Percentiles rank a stretch among this genome's conserved stretches.
phyloP scores from a whole-genome alignment of 2,329 filamentous ascomycete genomes.

The Cladophialophora immunda region DNA sequence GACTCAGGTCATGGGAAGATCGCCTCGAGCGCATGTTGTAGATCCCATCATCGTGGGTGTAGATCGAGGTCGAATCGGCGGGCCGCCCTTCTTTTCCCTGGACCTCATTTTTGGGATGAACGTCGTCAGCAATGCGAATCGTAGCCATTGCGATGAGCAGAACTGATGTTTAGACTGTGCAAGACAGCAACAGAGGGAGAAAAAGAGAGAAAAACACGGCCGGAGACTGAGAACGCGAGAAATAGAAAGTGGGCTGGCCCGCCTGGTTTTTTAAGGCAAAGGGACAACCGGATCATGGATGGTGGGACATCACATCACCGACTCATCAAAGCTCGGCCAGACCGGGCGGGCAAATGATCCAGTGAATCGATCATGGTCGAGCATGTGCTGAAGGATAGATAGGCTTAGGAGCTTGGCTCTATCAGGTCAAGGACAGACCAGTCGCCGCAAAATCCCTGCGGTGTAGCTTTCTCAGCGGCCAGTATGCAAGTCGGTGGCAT shows the following conservation, averaged over 20 bases:
- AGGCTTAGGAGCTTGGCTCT: background rate
- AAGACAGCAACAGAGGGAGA: background rate
- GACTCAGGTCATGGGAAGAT: conserved; percentile 17
- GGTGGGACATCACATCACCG: background rate
- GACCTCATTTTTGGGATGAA: conserved; percentile 29
- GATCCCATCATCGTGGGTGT: conserved; percentile 37
- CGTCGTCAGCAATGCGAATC: conserved; percentile 32
- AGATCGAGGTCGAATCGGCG: conserved; percentile 13
- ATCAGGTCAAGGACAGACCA: background rate
- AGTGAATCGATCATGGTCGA: background rate
- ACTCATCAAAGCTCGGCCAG: background rate
- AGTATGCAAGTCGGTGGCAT: background rate
- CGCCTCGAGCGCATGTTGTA: conserved; percentile 38
- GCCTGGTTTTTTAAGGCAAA: conserved; percentile 4
- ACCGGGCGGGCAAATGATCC: background rate
- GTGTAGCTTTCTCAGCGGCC: background rate
- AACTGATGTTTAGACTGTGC: background rate
- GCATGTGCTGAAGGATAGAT: conserved; percentile 9
- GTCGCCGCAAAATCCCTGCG: background rate
- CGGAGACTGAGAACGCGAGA: background rate
- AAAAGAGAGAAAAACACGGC: background rate
- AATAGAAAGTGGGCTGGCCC: background rate
- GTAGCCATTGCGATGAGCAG: conserved; percentile 25
- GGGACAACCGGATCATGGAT: background rate
- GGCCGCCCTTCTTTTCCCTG: conserved; percentile 11